These are phyloP conservation scores for Diplodia corticola DNA, from an alignment of 2,329 filamentous ascomycete genomes.

Conservation along the genomic window DNA sequence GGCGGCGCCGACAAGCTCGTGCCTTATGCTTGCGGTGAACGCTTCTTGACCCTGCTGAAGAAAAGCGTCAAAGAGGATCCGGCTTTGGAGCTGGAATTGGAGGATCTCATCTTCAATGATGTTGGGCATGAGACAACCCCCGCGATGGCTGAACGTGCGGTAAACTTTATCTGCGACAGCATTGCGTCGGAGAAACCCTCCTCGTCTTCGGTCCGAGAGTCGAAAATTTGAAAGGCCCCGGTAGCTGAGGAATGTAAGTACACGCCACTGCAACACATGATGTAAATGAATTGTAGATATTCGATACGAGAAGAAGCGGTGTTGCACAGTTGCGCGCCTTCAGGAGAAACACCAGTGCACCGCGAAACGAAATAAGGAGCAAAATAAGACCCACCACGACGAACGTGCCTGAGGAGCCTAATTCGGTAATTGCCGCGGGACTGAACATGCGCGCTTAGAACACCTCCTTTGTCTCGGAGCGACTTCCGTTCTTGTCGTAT, in stretches of 20 bases:
- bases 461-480: neutral
- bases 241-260: neutral
- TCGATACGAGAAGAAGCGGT: neutral
- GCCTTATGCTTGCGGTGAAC: slow-evolving; percentile 61
- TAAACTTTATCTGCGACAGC: slow-evolving; percentile 59
- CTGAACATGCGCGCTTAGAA: neutral
- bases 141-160: slow-evolving; percentile 66
- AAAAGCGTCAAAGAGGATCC: slow-evolving; percentile 55
- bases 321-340: neutral
- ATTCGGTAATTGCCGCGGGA: neutral
- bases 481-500: neutral
- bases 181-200: slow-evolving; percentile 30
- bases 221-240: slow-evolving; percentile 9
- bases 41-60: slow-evolving; percentile 64
- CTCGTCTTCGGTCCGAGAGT: slow-evolving; percentile 10
- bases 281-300: neutral
- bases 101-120: slow-evolving; percentile 67
- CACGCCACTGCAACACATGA: neutral
- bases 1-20: slow-evolving; percentile 71
- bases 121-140: slow-evolving; percentile 69
- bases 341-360: neutral
- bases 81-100: slow-evolving; percentile 54
- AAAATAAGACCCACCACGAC: slow-evolving; percentile 1
- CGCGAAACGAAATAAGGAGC: slow-evolving; percentile 11
- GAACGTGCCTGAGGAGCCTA: neutral